phyloP scores from a whole-genome alignment of 2,329 filamentous ascomycete genomes.

The Alternaria brassicicola region DNA sequence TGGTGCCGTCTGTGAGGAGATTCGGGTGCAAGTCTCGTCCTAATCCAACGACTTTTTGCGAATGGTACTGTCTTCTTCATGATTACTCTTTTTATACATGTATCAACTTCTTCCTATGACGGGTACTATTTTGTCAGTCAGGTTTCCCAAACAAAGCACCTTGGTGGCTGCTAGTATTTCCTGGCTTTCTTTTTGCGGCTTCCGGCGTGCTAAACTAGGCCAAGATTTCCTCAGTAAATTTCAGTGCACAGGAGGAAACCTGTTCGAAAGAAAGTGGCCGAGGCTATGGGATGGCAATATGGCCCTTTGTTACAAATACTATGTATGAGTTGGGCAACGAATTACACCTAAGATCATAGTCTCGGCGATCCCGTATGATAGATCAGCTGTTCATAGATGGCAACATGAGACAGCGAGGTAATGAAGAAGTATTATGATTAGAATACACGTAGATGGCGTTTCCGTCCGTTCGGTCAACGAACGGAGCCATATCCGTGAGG shows the following conservation, averaged over 20 bases:
- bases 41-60: background rate
- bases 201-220: too few relatives aligned
- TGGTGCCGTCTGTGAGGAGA: background rate
- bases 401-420: background rate
- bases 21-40: background rate
- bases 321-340: background rate
- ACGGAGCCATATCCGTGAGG: background rate
- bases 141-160: too few relatives aligned
- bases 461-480: background rate
- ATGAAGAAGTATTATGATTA: slow-evolving; percentile 10
- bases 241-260: background rate
- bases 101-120: background rate
- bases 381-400: background rate
- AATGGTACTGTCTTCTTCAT: background rate
- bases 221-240: background rate
- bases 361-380: background rate
- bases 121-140: background rate
- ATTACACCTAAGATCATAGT: background rate
- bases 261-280: background rate
- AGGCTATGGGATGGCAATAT: background rate
- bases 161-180: background rate
- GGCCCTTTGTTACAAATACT: background rate
- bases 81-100: background rate
- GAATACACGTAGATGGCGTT: background rate
- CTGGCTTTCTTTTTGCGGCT: too few relatives aligned